phyloP scores from a whole-genome alignment of 106 monocot genomes.

The Narthecium ossifragum region DNA sequence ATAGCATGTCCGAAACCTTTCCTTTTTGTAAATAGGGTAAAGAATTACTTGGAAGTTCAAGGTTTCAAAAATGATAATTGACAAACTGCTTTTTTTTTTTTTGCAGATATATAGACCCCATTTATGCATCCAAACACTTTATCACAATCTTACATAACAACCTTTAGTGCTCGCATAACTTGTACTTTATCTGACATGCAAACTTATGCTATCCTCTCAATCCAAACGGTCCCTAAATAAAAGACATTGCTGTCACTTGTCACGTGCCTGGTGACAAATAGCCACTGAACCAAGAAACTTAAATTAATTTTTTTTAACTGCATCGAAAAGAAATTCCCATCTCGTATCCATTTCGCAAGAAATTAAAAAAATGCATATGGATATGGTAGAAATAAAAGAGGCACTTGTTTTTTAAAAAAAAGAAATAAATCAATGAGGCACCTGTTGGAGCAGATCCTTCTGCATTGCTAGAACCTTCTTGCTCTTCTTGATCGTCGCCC shows the following conservation, averaged over 20 bases:
- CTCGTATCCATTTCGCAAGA: not conserved
- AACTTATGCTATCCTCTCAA: not conserved
- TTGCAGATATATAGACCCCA: no score
- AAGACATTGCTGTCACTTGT: no score
- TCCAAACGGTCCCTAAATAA: not conserved
- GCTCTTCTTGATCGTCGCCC: slow-evolving; percentile 34
- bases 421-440: not conserved
- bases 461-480: slow-evolving; percentile 36
- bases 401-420: not conserved
- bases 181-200: no score
- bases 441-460: slow-evolving; percentile 37
- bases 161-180: not conserved
- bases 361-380: not conserved
- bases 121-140: no score
- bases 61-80: no score
- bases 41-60: no score
- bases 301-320: not conserved
- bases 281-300: not conserved
- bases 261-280: no score
- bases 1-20: no score
- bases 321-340: not conserved
- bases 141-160: not conserved
- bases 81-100: no score
- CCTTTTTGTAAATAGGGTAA: no score
- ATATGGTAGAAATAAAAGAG: not conserved